Conservation (phyloP, 495 filamentous ascomycete genomes). For the Elasticomyces elasticus region DNA sequence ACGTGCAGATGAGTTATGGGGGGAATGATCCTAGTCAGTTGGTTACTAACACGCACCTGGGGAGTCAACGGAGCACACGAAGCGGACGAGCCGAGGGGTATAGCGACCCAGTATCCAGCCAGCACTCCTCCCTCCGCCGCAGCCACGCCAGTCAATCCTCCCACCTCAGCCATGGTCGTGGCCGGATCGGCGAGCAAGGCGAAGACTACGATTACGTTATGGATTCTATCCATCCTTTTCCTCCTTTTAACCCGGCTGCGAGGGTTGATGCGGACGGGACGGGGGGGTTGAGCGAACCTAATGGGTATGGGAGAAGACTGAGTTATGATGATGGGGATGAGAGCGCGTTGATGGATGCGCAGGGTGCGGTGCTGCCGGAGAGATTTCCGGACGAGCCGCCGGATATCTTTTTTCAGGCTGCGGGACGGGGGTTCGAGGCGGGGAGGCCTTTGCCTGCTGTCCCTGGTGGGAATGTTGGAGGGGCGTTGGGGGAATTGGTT, state of each 20-base stretch:
- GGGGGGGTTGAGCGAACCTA: slow-evolving; percentile 70
- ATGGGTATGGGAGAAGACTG: slow-evolving; percentile 51
- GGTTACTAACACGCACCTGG: slow-evolving; percentile 1
- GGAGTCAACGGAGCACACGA: slow-evolving; percentile 11
- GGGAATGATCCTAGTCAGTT: slow-evolving; percentile 38
- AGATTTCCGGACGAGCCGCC: slow-evolving; percentile 51
- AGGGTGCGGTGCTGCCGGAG: slow-evolving; percentile 31
- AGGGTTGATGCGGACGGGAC: slow-evolving; percentile 74
- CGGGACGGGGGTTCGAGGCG: slow-evolving; percentile 40
- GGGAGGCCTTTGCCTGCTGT: slow-evolving; percentile 68
- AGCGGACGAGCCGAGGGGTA: slow-evolving; percentile 1
- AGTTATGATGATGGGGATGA: slow-evolving; percentile 97
- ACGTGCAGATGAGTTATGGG: slow-evolving; percentile 62
- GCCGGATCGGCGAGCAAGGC: too few species aligned
- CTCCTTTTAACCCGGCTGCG: slow-evolving; percentile 43
- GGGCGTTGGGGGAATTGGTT: slow-evolving; percentile 6
- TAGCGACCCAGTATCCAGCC: slow-evolving; percentile 28
- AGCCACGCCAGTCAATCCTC: slow-evolving; percentile 22
- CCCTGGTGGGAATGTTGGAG: slow-evolving; percentile 37
- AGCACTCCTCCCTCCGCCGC: slow-evolving; percentile 29
- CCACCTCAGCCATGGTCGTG: slow-evolving; percentile 8
- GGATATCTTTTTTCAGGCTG: slow-evolving; percentile 91
- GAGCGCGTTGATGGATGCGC: slow-evolving; percentile 40
- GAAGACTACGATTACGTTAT: slow-evolving; percentile 20
- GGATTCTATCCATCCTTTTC: slow-evolving; percentile 51